These are phyloP conservation scores for Mycena citricolor DNA, from an alignment of 1,284 basidiomycete genomes.

Conservation along the genomic window DNA sequence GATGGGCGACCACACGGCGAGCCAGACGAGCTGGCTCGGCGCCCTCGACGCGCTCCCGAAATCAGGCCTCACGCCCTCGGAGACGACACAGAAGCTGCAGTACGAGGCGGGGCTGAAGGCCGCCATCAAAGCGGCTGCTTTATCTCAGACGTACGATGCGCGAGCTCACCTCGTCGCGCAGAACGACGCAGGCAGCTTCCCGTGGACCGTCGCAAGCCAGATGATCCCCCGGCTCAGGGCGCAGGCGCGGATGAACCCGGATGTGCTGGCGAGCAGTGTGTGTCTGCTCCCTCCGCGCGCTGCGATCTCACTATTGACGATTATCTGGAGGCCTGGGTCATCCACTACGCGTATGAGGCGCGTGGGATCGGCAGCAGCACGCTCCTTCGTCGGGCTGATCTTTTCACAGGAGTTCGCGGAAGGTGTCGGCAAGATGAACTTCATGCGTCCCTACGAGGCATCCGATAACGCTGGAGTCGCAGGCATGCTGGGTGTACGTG, in stretches of 20 bases:
- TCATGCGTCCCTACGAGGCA: neutral
- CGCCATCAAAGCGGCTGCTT: neutral
- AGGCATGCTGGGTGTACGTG: conserved; percentile 9
- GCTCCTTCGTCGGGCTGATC: too few species aligned
- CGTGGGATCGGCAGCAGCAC: too few species aligned
- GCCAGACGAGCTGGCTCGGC: conserved; percentile 9
- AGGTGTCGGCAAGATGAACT: conserved; percentile 17
- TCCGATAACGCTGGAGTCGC: neutral
- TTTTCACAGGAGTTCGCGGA: conserved; percentile 22
- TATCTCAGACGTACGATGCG: conserved; percentile 4
- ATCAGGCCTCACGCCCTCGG: conserved; percentile 9
- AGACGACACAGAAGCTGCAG: conserved; percentile 17
- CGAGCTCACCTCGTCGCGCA: neutral
- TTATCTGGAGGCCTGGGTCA: conserved; percentile 35
- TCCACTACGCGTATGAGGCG: conserved; percentile 34
- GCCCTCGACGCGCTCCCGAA: conserved; percentile 20
- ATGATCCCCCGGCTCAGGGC: conserved; percentile 24
- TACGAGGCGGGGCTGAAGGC: conserved; percentile 13
- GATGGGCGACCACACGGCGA: neutral
- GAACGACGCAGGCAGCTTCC: conserved; percentile 17
- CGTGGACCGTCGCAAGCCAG: conserved; percentile 15
- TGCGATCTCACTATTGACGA: conserved; percentile 19
- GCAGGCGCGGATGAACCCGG: conserved; percentile 21
- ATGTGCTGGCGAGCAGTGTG: conserved; percentile 16
- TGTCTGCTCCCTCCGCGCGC: conserved; percentile 17